Evolutionary conservation across 75 land plant species (phyloP).

Genomic region (Larix kaempferi): DNA sequence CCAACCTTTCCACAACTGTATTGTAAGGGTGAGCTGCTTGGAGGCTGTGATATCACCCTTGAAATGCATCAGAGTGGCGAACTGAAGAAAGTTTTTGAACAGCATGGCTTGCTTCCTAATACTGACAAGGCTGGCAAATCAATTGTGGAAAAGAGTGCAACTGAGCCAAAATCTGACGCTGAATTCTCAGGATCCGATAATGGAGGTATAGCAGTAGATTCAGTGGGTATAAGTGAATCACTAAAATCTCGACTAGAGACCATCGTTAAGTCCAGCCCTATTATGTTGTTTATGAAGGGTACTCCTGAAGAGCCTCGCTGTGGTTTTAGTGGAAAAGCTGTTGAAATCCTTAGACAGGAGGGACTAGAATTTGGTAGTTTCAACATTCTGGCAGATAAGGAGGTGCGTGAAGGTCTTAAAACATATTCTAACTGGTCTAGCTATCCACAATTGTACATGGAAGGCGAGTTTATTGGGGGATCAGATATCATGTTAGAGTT

Average conservation of each 20-base stretch:
- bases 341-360: constrained; percentile 52
- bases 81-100: constrained; percentile 52
- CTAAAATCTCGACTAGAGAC: constrained; percentile 39
- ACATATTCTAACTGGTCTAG: constrained; percentile 89
- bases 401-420: constrained; percentile 78
- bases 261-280: constrained; percentile 55
- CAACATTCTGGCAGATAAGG: constrained; percentile 73
- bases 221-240: constrained; percentile 28
- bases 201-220: constrained; percentile 19
- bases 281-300: constrained; percentile 90
- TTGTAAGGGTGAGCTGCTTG: constrained; percentile 83
- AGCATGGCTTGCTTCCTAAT: constrained; percentile 24
- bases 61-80: constrained; percentile 86
- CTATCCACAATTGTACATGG: constrained; percentile 76
- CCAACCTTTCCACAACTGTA: constrained; percentile 92
- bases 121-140: neutral
- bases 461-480: constrained; percentile 84
- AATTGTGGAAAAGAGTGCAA: neutral
- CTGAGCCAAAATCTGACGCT: neutral
- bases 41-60: constrained; percentile 78
- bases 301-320: constrained; percentile 69
- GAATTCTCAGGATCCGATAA: constrained; percentile 3
- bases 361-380: constrained; percentile 62
- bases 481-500: constrained; percentile 84
- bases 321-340: constrained; percentile 82